Conservation (phyloP, 129 eudicot species). For the Arctium minus region DNA sequence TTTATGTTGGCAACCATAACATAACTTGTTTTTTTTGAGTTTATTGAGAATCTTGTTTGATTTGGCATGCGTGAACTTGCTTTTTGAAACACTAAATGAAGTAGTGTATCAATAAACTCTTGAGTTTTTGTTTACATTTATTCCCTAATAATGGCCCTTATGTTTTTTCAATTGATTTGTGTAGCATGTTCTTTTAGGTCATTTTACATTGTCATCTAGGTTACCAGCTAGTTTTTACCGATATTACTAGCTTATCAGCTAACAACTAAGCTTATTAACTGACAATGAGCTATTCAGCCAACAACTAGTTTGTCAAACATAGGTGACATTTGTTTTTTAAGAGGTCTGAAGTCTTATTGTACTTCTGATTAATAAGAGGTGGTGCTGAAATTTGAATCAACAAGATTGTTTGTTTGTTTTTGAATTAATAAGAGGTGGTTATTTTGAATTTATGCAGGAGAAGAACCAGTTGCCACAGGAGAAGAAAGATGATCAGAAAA, state of each 20-base stretch:
- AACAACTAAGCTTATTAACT: not conserved
- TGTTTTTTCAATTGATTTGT: too few relatives aligned
- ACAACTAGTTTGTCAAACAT: not conserved
- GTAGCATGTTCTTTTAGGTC: not conserved
- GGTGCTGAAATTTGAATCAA: too few relatives aligned
- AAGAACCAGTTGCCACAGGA: conserved; percentile 38
- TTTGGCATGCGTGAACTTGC: not conserved
- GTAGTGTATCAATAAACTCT: too few relatives aligned
- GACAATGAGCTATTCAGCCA: not conserved
- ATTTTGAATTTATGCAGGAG: conserved; percentile 19
- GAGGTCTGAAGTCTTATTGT: too few relatives aligned
- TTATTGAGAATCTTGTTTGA: not conserved
- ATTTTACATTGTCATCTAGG: not conserved
- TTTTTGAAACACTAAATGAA: not conserved
- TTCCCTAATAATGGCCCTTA: too few relatives aligned
- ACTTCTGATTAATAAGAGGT: too few relatives aligned
- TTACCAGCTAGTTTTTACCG: too few relatives aligned
- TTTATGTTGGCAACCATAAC: too few relatives aligned
- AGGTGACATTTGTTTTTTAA: too few relatives aligned
- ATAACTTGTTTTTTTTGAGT: not conserved
- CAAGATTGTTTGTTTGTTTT: too few relatives aligned
- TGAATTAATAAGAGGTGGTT: too few relatives aligned
- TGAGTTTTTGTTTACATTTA: too few relatives aligned
- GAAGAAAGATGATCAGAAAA: conserved; percentile 57
- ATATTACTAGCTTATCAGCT: not conserved